These are phyloP conservation scores for Candida krabiensis DNA, from an alignment of 805 yeast species.

Conservation along the genomic window DNA sequence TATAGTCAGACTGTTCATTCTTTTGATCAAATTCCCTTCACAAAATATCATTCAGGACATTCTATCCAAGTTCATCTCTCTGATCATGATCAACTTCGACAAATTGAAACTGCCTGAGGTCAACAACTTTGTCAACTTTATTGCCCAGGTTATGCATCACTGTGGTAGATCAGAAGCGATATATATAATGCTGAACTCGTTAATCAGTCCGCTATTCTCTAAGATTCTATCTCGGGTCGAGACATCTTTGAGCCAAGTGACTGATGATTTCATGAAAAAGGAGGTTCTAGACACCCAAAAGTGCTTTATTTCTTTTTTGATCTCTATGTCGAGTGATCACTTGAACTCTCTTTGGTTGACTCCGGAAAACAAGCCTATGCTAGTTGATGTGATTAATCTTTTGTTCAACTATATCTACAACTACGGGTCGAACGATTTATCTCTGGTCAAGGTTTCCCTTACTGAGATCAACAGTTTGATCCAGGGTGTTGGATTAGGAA, in stretches of 20 bases:
- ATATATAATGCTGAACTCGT: conserved; percentile 69
- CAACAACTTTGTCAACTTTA: conserved; percentile 77
- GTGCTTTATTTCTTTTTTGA: conserved; percentile 66
- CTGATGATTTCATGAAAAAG: conserved; percentile 40
- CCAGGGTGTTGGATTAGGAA: conserved; percentile 66
- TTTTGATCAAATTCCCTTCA: conserved; percentile 49
- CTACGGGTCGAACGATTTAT: conserved; percentile 54
- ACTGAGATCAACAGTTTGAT: conserved; percentile 66
- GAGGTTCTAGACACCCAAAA: conserved; percentile 68
- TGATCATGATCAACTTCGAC: conserved; percentile 56
- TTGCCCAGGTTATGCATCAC: conserved; percentile 84
- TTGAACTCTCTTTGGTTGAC: conserved; percentile 75
- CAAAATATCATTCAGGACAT: conserved; percentile 41
- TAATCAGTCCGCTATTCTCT: conserved; percentile 70
- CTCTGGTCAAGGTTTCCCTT: conserved; percentile 67
- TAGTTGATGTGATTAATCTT: conserved; percentile 62
- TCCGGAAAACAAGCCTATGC: conserved; percentile 52
- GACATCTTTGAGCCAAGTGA: conserved; percentile 18
- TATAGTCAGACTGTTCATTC: conserved; percentile 80
- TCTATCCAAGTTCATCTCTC: conserved; percentile 69
- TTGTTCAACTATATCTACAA: conserved; percentile 64
- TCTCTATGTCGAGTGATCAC: conserved; percentile 72
- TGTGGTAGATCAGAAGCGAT: conserved; percentile 66
- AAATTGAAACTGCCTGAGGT: conserved; percentile 65
- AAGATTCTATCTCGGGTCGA: conserved; percentile 51